A percentile compares a stretch with the other conserved stretches of the same genome.
Conservation (phyloP, 176 grass and related monocot genomes). For the Hordeum marinum region DNA sequence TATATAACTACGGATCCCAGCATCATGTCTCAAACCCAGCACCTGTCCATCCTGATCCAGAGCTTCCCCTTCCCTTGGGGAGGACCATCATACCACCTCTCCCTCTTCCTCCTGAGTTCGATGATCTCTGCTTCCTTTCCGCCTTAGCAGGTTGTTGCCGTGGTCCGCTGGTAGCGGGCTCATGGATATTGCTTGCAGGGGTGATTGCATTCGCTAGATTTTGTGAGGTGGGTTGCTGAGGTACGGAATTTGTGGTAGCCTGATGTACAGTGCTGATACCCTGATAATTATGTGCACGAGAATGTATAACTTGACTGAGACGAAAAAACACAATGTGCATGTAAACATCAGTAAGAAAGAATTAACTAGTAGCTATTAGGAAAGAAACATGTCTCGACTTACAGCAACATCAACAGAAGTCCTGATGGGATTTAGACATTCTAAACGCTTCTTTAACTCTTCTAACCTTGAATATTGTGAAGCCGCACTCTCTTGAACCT, state of each 20-base stretch:
- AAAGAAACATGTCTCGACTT: slow-evolving; percentile 23
- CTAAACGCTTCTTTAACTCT: slow-evolving; percentile 79
- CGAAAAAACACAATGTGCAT: background rate
- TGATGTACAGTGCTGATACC: slow-evolving; percentile 29
- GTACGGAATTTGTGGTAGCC: slow-evolving; percentile 17
- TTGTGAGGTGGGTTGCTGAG: slow-evolving; percentile 23
- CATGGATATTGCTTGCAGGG: slow-evolving; percentile 1
- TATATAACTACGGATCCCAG: background rate
- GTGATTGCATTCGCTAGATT: slow-evolving; percentile 15
- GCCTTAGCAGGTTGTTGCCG: slow-evolving; percentile 28
- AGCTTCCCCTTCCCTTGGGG: slow-evolving; percentile 63
- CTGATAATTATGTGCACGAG: slow-evolving; percentile 11
- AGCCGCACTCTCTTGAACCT: slow-evolving; percentile 87
- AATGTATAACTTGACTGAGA: background rate
- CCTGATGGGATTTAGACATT: slow-evolving; percentile 68
- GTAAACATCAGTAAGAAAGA: background rate
- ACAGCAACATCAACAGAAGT: slow-evolving; percentile 53
- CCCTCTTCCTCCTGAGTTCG: slow-evolving; percentile 38
- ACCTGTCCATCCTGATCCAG: slow-evolving; percentile 76
- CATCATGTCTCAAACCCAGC: slow-evolving; percentile 77
- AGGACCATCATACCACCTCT: slow-evolving; percentile 60
- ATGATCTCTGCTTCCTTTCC: slow-evolving; percentile 63
- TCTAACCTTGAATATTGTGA: slow-evolving; percentile 80
- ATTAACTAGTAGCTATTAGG: background rate
- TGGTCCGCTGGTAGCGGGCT: background rate